Evolutionary conservation across 108 stramenopile genomes (phyloP), one percentile per base, ranked within the genome.

Genomic region (Fragilariopsis cylindrus): DNA sequence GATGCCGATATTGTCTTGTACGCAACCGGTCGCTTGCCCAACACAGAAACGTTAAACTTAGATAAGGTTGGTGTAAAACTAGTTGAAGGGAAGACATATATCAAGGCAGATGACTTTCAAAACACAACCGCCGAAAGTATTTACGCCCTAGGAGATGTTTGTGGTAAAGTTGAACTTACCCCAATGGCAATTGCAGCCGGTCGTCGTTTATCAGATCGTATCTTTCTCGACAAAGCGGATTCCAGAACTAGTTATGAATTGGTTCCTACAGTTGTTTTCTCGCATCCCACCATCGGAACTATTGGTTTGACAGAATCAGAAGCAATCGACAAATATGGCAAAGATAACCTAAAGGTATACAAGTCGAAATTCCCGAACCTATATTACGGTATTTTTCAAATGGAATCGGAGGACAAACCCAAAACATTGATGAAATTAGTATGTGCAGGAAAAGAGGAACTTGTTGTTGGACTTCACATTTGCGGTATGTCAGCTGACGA

Each of bases 111-210:
- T 80, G 97, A 92, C 3, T 94, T 82, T 54, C 86, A 92, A 79
- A 87, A 93, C 67, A 98, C 98, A 1, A 83, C 79, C 65, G 86
- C 84, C 6, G 78, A 80, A 1, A 83, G 83, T 57, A 85, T 99
- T 21, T 96, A 82, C 74, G 97, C 98, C 11, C 43, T 99, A 48
- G 97, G 98, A 3, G 98, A 99, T 81, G 97, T 97, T 3, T 84
- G 82, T 70, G 95, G 94, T 8, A 62, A 66, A 21, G 88, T 91
- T 11, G 93, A 94, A 75, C 79, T 99, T 7, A 99, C 98, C 4
- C 98, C 98, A 52, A 95, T 97, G 87, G 98, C 98, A 16, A 82
- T 87, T 82, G 95, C 95, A 2, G 96, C 96, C 12, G 97, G 95
- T 0, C 83, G 96, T 39, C 79, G 92, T 21, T 78, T 98, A 66